These are phyloP conservation scores for Leccinellum luteum DNA, from an alignment of 768 basidiomycete genomes.

Conservation along the genomic window DNA sequence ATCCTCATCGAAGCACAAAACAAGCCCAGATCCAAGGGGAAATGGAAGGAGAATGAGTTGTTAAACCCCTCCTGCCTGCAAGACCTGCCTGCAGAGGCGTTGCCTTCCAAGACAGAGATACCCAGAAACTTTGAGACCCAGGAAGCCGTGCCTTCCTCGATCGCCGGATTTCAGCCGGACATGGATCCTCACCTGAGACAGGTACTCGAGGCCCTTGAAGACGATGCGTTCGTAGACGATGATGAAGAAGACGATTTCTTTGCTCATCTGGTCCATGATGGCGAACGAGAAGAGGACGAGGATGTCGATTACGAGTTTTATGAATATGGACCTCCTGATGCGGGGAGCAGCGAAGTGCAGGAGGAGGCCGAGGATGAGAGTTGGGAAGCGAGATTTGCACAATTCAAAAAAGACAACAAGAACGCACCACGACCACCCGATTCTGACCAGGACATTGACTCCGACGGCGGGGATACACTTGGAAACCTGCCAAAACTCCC, in stretches of 20 bases:
- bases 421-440: constrained; percentile 28
- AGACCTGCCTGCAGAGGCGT: constrained; percentile 68
- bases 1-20: constrained; percentile 75
- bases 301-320: constrained; percentile 64
- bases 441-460: constrained; percentile 51
- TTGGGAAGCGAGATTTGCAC: constrained; percentile 81
- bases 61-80: constrained; percentile 39
- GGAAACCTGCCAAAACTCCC: constrained; percentile 70
- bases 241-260: constrained; percentile 76
- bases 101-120: constrained; percentile 73
- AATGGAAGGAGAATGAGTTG: constrained; percentile 32
- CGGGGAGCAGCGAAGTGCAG: constrained; percentile 22
- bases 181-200: constrained; percentile 97
- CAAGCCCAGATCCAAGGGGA: constrained; percentile 26
- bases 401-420: constrained; percentile 63
- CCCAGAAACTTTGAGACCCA: constrained; percentile 74
- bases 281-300: constrained; percentile 63
- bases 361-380: constrained; percentile 32
- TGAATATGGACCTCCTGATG: constrained; percentile 40
- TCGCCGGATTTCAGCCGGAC: constrained; percentile 89
- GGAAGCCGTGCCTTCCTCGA: constrained; percentile 75
- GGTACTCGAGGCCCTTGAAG: constrained; percentile 89
- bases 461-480: constrained; percentile 81
- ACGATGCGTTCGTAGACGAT: constrained; percentile 90
- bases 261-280: constrained; percentile 63